Evolutionary conservation across 148 eudicot species (phyloP).

Genomic region (Dysphania ambrosioides): DNA sequence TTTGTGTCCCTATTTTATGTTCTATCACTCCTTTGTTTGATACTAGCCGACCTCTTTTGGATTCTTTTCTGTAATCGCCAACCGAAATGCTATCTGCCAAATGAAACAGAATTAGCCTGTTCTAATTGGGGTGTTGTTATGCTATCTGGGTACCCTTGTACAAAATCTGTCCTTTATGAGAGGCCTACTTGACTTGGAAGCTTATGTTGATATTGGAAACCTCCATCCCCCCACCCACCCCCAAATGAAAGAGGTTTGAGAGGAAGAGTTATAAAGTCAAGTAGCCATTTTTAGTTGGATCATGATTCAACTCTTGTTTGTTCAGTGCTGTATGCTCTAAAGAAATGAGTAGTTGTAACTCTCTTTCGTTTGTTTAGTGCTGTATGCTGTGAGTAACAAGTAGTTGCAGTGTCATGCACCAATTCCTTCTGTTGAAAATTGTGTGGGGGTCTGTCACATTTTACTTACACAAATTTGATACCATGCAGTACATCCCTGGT

Average conservation of each 20-base stretch:
- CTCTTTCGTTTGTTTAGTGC: too few relatives aligned
- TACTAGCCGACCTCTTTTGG: not conserved
- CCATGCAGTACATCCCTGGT: slow-evolving; percentile 65
- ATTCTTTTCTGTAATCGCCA: not conserved
- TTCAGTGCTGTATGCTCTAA: too few relatives aligned
- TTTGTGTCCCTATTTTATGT: not conserved
- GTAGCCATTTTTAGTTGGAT: not conserved
- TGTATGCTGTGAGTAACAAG: not conserved
- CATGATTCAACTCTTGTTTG: too few relatives aligned
- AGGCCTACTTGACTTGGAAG: not conserved
- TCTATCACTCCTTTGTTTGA: not conserved
- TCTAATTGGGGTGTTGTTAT: not conserved
- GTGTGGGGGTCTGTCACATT: not conserved
- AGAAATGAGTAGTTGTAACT: too few relatives aligned
- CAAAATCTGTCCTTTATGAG: not conserved
- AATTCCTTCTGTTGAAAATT: not conserved
- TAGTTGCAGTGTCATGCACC: not conserved
- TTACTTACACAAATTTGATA: not conserved
- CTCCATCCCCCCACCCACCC: not conserved
- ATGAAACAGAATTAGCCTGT: not conserved
- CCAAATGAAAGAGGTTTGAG: too few relatives aligned
- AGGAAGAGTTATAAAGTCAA: too few relatives aligned
- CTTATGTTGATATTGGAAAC: not conserved
- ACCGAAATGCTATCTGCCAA: not conserved
- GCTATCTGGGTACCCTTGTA: not conserved